phyloP scores from a whole-genome alignment of 108 stramenopile genomes.

The Skeletonema marinoi region DNA sequence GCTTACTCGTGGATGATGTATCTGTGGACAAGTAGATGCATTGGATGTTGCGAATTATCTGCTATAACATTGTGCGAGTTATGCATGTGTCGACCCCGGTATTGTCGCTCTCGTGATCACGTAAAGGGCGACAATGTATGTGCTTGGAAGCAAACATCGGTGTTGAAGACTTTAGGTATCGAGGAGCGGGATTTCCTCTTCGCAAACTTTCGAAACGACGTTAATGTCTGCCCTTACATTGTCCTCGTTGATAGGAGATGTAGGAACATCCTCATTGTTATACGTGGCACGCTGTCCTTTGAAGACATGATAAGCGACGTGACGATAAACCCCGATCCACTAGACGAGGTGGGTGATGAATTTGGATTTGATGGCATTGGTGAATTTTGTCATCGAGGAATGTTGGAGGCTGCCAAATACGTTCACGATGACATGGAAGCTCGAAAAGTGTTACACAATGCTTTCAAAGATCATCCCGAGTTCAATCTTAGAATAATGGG shows the following conservation, averaged over 20 bases:
- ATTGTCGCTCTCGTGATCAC: slow-evolving; percentile 21
- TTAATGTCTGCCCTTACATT: slow-evolving; percentile 10
- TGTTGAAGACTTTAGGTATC: slow-evolving; percentile 72
- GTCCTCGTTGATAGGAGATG: slow-evolving; percentile 25
- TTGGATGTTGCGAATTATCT: slow-evolving; percentile 57
- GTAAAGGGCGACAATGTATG: slow-evolving; percentile 68
- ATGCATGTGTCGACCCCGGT: slow-evolving; percentile 13
- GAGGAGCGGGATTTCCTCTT: slow-evolving; percentile 86
- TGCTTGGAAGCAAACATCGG: slow-evolving; percentile 68
- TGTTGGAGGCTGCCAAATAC: slow-evolving; percentile 79
- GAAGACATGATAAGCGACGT: slow-evolving; percentile 96
- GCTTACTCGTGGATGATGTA: slow-evolving; percentile 92
- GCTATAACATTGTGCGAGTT: slow-evolving; percentile 7
- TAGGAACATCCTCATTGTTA: slow-evolving; percentile 85
- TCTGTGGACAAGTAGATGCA: slow-evolving; percentile 80
- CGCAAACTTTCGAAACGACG: slow-evolving; percentile 78
- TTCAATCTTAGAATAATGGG: slow-evolving; percentile 87
- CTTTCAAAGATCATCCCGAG: slow-evolving; percentile 52
- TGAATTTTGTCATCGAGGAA: slow-evolving; percentile 87
- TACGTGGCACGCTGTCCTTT: slow-evolving; percentile 93
- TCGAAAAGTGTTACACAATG: slow-evolving; percentile 59
- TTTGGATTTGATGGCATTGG: slow-evolving; percentile 72
- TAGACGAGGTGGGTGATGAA: slow-evolving; percentile 73
- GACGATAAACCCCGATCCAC: slow-evolving; percentile 71
- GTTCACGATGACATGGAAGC: slow-evolving; percentile 79